A percentile compares a stretch with the other conserved stretches of the same genome.
phyloP scores from a whole-genome alignment of 805 yeast genomes.

The Pichia gijzeniarum region DNA sequence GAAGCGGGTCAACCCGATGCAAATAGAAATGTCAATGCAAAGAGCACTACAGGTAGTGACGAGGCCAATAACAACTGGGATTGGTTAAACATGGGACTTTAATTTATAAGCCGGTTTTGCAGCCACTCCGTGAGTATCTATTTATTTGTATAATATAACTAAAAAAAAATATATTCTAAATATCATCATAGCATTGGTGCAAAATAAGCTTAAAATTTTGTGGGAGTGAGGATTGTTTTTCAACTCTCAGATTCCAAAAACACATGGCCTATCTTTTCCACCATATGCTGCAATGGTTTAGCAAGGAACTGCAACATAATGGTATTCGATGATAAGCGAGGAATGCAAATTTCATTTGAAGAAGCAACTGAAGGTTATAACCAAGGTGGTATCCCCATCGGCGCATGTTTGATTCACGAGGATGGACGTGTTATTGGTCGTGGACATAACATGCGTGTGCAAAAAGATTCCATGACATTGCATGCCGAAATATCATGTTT shows the following conservation, averaged over 20 bases:
- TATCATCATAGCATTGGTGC: too few relatives aligned
- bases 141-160: too few relatives aligned
- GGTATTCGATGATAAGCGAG: constrained; percentile 58
- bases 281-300: too few relatives aligned
- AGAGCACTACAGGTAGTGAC: background rate
- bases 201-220: too few relatives aligned
- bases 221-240: too few relatives aligned
- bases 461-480: constrained; percentile 72
- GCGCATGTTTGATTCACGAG: constrained; percentile 64
- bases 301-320: constrained; percentile 20
- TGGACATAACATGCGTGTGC: constrained; percentile 89
- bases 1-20: background rate
- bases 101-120: background rate
- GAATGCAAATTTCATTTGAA: constrained; percentile 63
- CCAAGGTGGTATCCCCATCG: constrained; percentile 73
- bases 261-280: too few relatives aligned
- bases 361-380: constrained; percentile 60
- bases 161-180: too few relatives aligned
- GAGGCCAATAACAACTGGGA: constrained; percentile 31
- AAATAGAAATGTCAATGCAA: background rate
- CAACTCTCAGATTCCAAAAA: too few relatives aligned
- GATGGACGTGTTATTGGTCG: constrained; percentile 79
- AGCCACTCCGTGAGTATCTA: too few relatives aligned
- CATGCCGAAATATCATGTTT: constrained; percentile 91
- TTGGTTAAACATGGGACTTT: constrained; percentile 41